These are phyloP conservation scores for Wickerhamomyces queroliae DNA, from an alignment of 805 yeast genomes.

Conservation along the genomic window DNA sequence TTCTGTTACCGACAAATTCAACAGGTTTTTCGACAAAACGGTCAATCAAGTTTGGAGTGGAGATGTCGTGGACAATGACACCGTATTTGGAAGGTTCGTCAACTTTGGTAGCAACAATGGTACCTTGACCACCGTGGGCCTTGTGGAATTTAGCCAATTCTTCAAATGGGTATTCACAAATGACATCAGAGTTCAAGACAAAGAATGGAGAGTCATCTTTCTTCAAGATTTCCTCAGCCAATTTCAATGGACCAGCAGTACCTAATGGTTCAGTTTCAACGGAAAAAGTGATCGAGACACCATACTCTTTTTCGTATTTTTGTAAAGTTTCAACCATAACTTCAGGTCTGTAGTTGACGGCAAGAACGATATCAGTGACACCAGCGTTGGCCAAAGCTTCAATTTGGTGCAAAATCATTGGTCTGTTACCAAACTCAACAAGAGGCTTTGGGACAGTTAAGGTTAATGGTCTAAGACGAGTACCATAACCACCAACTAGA, in stretches of 20 bases:
- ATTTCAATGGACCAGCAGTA: constrained; percentile 98
- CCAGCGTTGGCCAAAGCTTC: constrained; percentile 98
- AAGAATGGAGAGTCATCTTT: constrained; percentile 97
- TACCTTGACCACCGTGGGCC: constrained; percentile 96
- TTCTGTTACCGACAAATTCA: constrained; percentile 99
- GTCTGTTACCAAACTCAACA: constrained; percentile 98
- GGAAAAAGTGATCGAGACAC: constrained; percentile 91
- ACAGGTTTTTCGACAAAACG: constrained; percentile 99
- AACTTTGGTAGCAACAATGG: constrained; percentile 98
- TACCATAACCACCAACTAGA: constrained; percentile 99
- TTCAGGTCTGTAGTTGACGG: constrained; percentile 99
- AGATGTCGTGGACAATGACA: constrained; percentile 96
- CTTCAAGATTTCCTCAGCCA: constrained; percentile 89
- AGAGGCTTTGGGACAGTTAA: constrained; percentile 93
- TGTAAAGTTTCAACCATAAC: constrained; percentile 95
- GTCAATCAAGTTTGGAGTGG: constrained; percentile 92
- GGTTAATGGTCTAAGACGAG: constrained; percentile 98
- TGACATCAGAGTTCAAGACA: constrained; percentile 96
- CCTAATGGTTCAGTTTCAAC: constrained; percentile 99
- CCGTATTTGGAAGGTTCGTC: constrained; percentile 99
- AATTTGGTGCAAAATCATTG: constrained; percentile 98
- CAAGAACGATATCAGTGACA: constrained; percentile 96
- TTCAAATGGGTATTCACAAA: constrained; percentile 96
- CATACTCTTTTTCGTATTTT: constrained; percentile 91
- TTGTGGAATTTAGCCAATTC: constrained; percentile 91